These are phyloP conservation scores for Fomes fomentarius DNA, from an alignment of 1,284 basidiomycete genomes.

Conservation along the genomic window DNA sequence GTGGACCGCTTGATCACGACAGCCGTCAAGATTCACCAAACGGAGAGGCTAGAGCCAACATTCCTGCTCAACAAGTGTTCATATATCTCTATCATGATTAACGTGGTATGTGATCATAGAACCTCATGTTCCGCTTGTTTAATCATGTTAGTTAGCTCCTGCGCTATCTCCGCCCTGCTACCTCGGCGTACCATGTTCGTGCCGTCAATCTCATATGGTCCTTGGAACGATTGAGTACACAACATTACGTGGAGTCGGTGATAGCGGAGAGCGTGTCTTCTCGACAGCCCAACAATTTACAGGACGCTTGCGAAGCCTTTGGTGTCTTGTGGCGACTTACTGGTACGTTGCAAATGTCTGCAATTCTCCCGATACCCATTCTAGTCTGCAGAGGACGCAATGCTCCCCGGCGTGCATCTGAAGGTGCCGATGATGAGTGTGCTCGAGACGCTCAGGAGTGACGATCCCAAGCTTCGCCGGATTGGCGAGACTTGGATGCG, in stretches of 20 bases:
- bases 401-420: slow-evolving; percentile 80
- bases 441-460: slow-evolving; percentile 80
- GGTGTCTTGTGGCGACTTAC: slow-evolving; percentile 92
- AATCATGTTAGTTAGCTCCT: slow-evolving; percentile 55
- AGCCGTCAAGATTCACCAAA: slow-evolving; percentile 58
- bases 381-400: slow-evolving; percentile 68
- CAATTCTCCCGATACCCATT: not conserved
- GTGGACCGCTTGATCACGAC: slow-evolving; percentile 70
- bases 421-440: slow-evolving; percentile 88
- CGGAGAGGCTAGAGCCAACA: slow-evolving; percentile 52
- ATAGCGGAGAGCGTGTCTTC: slow-evolving; percentile 72
- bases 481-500: slow-evolving; percentile 96
- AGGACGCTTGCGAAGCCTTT: slow-evolving; percentile 83
- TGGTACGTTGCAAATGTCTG: slow-evolving; percentile 50
- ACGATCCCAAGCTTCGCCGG: slow-evolving; percentile 73
- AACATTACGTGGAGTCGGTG: slow-evolving; percentile 76
- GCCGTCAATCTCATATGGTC: slow-evolving; percentile 89
- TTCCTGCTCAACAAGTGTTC: slow-evolving; percentile 57
- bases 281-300: slow-evolving; percentile 47
- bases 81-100: slow-evolving; percentile 59
- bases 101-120: slow-evolving; percentile 36
- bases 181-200: slow-evolving; percentile 78
- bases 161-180: slow-evolving; percentile 71
- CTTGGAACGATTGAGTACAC: slow-evolving; percentile 65
- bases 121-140: not conserved